phyloP scores from a whole-genome alignment of 73 alveolate genomes.

The Urostyla sp. region DNA sequence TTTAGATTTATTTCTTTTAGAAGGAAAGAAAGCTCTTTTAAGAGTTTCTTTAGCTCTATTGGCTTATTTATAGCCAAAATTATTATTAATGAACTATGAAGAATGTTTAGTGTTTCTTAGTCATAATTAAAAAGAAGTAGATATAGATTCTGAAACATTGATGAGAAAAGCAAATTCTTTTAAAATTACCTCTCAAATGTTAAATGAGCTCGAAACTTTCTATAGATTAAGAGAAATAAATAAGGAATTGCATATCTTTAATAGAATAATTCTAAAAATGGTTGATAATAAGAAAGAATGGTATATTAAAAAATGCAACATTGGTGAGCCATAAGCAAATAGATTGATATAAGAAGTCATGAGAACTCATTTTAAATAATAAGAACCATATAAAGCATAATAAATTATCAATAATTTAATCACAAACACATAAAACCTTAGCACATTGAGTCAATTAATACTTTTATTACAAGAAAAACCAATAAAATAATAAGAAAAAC shows the following conservation, averaged over 20 bases:
- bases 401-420: background rate
- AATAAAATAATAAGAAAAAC: conserved; percentile 10
- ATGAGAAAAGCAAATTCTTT: conserved; percentile 18
- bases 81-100: conserved; percentile 50
- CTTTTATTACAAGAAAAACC: conserved; percentile 25
- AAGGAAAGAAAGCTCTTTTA: conserved; percentile 43
- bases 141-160: conserved; percentile 45
- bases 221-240: conserved; percentile 9
- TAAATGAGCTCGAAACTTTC: conserved; percentile 26
- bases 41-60: conserved; percentile 57
- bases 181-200: conserved; percentile 13
- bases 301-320: background rate
- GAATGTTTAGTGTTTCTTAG: conserved; percentile 43
- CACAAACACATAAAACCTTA: conserved; percentile 1
- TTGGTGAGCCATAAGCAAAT: conserved; percentile 38
- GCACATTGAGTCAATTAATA: conserved; percentile 16
- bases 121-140: conserved; percentile 2
- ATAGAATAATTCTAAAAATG: background rate
- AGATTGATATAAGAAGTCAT: conserved; percentile 30
- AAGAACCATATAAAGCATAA: background rate
- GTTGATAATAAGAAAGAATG: background rate
- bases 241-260: conserved; percentile 1
- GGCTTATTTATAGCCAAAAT: background rate
- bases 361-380: background rate
- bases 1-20: conserved; percentile 50